These are phyloP conservation scores for Globisporangium emineosum DNA, from an alignment of 352 stramenopile genomes.

Conservation along the genomic window DNA sequence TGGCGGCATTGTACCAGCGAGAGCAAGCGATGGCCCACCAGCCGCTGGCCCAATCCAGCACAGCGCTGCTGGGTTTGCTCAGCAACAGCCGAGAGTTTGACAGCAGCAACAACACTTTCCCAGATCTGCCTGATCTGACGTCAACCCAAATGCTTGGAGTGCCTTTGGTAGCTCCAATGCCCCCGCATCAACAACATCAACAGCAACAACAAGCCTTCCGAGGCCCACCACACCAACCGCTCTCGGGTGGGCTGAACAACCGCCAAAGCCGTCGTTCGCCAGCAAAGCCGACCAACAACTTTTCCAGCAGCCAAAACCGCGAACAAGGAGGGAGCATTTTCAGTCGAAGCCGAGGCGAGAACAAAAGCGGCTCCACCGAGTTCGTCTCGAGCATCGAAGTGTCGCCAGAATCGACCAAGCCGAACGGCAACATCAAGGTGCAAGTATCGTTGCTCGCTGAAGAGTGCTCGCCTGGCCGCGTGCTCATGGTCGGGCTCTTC, in stretches of 20 bases:
- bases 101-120: conserved; percentile 1
- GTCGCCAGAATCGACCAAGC: conserved; percentile 58
- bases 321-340: conserved; percentile 25
- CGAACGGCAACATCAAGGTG: conserved; percentile 79
- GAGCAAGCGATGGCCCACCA: conserved; percentile 23
- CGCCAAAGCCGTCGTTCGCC: conserved; percentile 31
- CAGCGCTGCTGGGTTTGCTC: conserved; percentile 26
- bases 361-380: neutral
- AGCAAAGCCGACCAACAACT: conserved; percentile 18
- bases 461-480: conserved; percentile 51
- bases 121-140: conserved; percentile 9
- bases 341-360: neutral
- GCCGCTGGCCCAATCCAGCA: conserved; percentile 32
- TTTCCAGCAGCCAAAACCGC: neutral
- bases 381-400: conserved; percentile 30
- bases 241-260: conserved; percentile 2
- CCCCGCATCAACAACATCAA: conserved; percentile 19
- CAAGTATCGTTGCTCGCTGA: conserved; percentile 59
- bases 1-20: conserved; percentile 64
- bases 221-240: neutral
- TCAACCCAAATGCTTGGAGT: conserved; percentile 6
- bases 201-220: neutral
- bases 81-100: conserved; percentile 17
- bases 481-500: conserved; percentile 78
- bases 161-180: conserved; percentile 11